These are phyloP conservation scores for Phallus indusiatus DNA, from an alignment of 768 basidiomycete genomes.

Conservation along the genomic window DNA sequence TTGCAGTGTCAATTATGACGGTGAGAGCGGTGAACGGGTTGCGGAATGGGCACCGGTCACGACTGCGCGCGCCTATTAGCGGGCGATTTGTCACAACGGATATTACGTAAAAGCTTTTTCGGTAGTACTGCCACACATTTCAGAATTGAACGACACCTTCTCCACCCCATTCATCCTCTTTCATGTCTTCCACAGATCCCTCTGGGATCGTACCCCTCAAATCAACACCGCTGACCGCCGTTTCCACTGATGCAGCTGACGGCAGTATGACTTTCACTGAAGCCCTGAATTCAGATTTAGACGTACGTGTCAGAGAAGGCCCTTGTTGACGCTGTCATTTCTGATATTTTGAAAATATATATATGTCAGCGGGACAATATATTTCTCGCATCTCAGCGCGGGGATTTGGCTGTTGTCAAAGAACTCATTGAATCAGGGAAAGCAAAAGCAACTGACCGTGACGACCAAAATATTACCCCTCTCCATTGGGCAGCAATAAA, in stretches of 20 bases:
- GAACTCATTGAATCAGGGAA: constrained; percentile 62
- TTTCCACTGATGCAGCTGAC: constrained; percentile 4
- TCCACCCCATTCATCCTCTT: not conserved
- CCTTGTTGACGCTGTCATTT: not conserved
- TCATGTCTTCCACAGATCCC: constrained; percentile 8
- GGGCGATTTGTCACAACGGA: no score
- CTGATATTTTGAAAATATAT: not conserved
- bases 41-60: no score
- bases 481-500: constrained; percentile 99
- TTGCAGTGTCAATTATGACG: no score
- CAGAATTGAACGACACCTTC: not conserved
- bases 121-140: not conserved
- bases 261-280: constrained; percentile 5
- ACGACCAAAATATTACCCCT: constrained; percentile 87
- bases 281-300: constrained; percentile 5
- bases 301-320: constrained; percentile 1
- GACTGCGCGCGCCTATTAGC: no score
- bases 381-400: constrained; percentile 81
- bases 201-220: constrained; percentile 8
- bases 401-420: constrained; percentile 59
- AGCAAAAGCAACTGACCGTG: constrained; percentile 67
- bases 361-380: constrained; percentile 39
- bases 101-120: no score
- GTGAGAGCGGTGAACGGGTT: no score
- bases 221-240: constrained; percentile 1